Evolutionary conservation across 2,329 filamentous ascomycete genomes (phyloP), one percentile per base, ranked within the genome.

Genomic region (Mollisiaceae sp.): DNA sequence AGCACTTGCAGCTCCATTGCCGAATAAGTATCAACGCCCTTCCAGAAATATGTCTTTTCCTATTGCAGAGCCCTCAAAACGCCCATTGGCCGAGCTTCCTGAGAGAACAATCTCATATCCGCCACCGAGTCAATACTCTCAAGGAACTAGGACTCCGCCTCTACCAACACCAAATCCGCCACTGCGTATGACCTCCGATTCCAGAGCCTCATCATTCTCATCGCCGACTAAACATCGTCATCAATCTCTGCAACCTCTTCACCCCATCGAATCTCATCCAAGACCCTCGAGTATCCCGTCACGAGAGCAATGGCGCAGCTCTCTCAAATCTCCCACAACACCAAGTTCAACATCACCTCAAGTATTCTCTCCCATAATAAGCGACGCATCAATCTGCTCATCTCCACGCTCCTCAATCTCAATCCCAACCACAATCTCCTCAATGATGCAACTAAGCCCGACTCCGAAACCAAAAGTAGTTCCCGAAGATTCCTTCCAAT

Each of bases 261-360:
- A 27, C 12, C 22, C 22, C 32, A 15, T 35, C 18, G 24, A 15
- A 3, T 35, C 27, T 1, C 24, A 8, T 54, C 50, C 6, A 18
- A 18, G 27, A 54, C 50, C 24, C 4, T 15, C 50, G 8, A 8
- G 14, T 14, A 54, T 54, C 24, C 50, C 50, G 6, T 11, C 50
- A 32, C 11, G 18, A 4, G 50, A 54, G 24, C 50, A 54, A 54
- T 54, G 50, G 50, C 50, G 50, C 12, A 32, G 50, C 22, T 54
- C 50, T 15, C 50, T 54, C 27, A 54, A 54, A 27, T 54, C 50
- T 2, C 24, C 50, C 27, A 27, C 22, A 54, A 15, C 22, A 1
- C 18, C 50, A 8, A 6, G 22, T 4, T 9, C 4, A 54, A 12
- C 9, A 8, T 32, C 22, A 18, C 24, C 47, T 11, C 47, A 54